A percentile compares a stretch with the other conserved stretches of the same genome.
phyloP scores from a whole-genome alignment of 192 early-diverging fungal species.

The Gorgonomyces haynaldii region DNA sequence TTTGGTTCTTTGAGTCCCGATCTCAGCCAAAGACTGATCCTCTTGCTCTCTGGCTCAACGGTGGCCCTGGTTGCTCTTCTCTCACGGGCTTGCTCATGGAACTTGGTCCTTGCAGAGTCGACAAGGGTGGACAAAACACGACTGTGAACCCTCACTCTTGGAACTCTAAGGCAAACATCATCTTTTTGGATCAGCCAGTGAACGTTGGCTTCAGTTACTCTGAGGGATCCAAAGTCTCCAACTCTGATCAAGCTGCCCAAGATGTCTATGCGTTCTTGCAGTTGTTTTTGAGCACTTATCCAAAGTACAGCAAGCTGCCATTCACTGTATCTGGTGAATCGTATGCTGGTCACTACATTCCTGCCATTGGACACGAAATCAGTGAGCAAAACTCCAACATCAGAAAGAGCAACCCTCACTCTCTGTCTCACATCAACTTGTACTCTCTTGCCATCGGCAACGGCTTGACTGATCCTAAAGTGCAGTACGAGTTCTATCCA shows the following conservation, averaged over 20 bases:
- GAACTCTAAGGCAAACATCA: conserved; percentile 80
- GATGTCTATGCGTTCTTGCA: conserved; percentile 91
- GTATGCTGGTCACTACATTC: conserved; percentile 80
- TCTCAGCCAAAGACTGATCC: conserved; percentile 64
- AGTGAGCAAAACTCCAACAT: conserved; percentile 21
- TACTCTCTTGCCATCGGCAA: conserved; percentile 61
- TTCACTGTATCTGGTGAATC: conserved; percentile 73
- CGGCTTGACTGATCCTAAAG: conserved; percentile 76
- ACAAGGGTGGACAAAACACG: conserved; percentile 57
- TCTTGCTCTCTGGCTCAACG: conserved; percentile 20
- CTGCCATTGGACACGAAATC: conserved; percentile 77
- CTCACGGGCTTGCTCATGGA: conserved; percentile 68
- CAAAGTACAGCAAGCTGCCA: conserved; percentile 60
- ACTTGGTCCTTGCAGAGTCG: conserved; percentile 76
- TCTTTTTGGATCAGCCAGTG: conserved; percentile 26
- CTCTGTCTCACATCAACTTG: conserved; percentile 21
- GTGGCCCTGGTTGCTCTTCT: conserved; percentile 64
- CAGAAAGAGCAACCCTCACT: conserved; percentile 47
- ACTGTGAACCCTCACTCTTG: conserved; percentile 66
- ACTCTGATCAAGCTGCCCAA: conserved; percentile 65
- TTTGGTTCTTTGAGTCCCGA: conserved; percentile 96
- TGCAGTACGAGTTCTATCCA: conserved; percentile 83
- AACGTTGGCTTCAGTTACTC: conserved; percentile 77
- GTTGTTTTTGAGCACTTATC: conserved; percentile 78
- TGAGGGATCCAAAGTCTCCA: conserved; percentile 41